Evolutionary conservation across 805 yeast species (phyloP).

Genomic region (Yamadazyma akitaensis): DNA sequence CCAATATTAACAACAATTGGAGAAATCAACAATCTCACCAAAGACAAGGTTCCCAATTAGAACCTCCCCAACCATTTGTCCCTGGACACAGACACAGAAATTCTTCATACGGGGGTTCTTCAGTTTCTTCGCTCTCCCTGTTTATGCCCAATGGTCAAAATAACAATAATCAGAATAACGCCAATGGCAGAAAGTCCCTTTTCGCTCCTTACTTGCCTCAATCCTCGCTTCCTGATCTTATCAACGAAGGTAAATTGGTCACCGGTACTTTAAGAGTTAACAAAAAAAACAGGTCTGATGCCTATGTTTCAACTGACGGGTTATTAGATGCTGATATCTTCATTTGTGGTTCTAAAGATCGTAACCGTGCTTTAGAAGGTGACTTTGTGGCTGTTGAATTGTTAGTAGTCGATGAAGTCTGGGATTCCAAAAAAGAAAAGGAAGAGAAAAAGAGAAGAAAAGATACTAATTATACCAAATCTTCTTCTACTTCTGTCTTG

Average conservation of each 20-base stretch:
- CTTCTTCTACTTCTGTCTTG: slow-evolving; percentile 34
- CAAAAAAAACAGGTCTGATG: slow-evolving; percentile 94
- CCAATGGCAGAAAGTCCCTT: slow-evolving; percentile 64
- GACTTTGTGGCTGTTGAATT: slow-evolving; percentile 95
- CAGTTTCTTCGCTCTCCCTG: slow-evolving; percentile 47
- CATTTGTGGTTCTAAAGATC: slow-evolving; percentile 96
- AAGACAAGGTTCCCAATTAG: slow-evolving; percentile 25
- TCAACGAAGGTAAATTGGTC: slow-evolving; percentile 86
- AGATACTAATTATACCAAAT: slow-evolving; percentile 46
- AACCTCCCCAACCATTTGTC: slow-evolving; percentile 48
- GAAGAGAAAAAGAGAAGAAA: slow-evolving; percentile 95
- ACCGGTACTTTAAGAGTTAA: slow-evolving; percentile 92
- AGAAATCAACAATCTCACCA: slow-evolving; percentile 43
- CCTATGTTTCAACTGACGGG: slow-evolving; percentile 97
- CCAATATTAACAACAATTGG: slow-evolving; percentile 58
- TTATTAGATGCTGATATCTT: slow-evolving; percentile 93
- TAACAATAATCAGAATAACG: slow-evolving; percentile 25
- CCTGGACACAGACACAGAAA: slow-evolving; percentile 79
- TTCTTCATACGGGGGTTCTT: slow-evolving; percentile 57
- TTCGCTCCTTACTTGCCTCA: slow-evolving; percentile 97
- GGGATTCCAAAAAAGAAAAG: slow-evolving; percentile 94
- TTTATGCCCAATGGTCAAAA: slow-evolving; percentile 28
- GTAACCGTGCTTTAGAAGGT: slow-evolving; percentile 96
- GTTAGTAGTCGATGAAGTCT: slow-evolving; percentile 92
- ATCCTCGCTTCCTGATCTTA: slow-evolving; percentile 82